phyloP scores from a whole-genome alignment of 495 filamentous ascomycete species.

The Lasiosphaeriaceae sp. region DNA sequence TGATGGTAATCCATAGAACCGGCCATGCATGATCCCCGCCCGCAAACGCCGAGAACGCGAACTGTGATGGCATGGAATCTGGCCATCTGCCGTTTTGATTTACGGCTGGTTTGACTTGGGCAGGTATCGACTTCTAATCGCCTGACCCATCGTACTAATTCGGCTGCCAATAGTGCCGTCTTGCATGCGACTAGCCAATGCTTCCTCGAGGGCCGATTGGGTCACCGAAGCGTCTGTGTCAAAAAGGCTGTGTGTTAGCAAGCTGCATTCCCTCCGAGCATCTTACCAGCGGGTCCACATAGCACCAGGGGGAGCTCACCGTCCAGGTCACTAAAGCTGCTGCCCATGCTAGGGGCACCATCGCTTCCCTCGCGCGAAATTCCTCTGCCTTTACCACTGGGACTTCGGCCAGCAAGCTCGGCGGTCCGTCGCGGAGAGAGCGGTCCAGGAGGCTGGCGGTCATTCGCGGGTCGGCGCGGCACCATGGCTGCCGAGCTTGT shows the following conservation, averaged over 20 bases:
- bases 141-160: slow-evolving; percentile 75
- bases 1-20: too few species aligned
- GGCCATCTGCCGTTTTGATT: neutral
- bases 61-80: neutral
- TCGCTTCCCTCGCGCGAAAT: slow-evolving; percentile 69
- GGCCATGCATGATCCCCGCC: too few species aligned
- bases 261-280: too few species aligned
- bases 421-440: slow-evolving; percentile 53
- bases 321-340: slow-evolving; percentile 95
- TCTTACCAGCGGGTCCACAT: too few species aligned
- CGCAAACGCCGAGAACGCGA: too few species aligned
- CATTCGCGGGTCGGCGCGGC: slow-evolving; percentile 8
- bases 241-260: neutral
- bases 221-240: slow-evolving; percentile 93
- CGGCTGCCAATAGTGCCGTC: slow-evolving; percentile 69
- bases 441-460: slow-evolving; percentile 14
- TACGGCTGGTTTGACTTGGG: slow-evolving; percentile 27
- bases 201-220: slow-evolving; percentile 90
- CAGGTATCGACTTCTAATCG: slow-evolving; percentile 40
- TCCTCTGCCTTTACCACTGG: slow-evolving; percentile 41
- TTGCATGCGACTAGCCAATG: slow-evolving; percentile 88
- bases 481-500: slow-evolving; percentile 53
- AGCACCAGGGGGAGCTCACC: too few species aligned
- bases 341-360: slow-evolving; percentile 92
- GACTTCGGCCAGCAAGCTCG: slow-evolving; percentile 56